A percentile compares a stretch with the other conserved stretches of the same genome.
phyloP scores from a whole-genome alignment of 2,329 filamentous ascomycete species.

The Microascus cirrosus region DNA sequence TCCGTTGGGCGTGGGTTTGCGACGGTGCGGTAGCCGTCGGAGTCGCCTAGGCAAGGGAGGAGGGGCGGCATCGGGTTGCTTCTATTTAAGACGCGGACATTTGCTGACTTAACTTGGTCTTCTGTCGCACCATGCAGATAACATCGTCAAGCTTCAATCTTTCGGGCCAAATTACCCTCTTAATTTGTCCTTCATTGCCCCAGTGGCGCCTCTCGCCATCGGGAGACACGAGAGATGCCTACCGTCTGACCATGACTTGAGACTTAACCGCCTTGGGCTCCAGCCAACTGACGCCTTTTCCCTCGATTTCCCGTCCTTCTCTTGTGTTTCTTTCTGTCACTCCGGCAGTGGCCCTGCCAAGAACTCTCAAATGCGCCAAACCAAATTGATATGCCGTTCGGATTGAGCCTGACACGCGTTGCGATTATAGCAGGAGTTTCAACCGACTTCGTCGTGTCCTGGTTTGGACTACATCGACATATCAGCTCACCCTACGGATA shows the following conservation, averaged over 20 bases:
- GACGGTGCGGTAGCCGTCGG: background rate
- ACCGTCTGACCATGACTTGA: background rate
- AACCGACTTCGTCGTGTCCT: slow-evolving; percentile 4
- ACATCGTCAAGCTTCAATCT: background rate
- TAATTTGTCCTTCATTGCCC: background rate
- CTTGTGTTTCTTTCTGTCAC: background rate
- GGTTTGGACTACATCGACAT: slow-evolving; percentile 5
- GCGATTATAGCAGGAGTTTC: slow-evolving; percentile 3
- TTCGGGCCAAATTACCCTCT: background rate
- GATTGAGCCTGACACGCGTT: background rate
- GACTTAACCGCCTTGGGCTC: background rate
- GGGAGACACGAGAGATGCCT: background rate
- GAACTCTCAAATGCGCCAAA: background rate
- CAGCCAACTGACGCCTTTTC: background rate
- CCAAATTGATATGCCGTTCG: background rate
- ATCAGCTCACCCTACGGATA: slow-evolving; percentile 1
- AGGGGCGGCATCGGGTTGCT: slow-evolving; percentile 1
- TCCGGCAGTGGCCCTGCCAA: background rate
- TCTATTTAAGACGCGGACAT: background rate
- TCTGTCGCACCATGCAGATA: slow-evolving; percentile 3
- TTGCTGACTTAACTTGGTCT: background rate
- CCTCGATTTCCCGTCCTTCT: background rate
- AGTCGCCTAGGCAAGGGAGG: slow-evolving; percentile 1
- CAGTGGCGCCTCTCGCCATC: slow-evolving; percentile 1
- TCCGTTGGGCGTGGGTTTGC: background rate